Conservation (phyloP, 108 stramenopile genomes). For the Cyclotella baltica region DNA sequence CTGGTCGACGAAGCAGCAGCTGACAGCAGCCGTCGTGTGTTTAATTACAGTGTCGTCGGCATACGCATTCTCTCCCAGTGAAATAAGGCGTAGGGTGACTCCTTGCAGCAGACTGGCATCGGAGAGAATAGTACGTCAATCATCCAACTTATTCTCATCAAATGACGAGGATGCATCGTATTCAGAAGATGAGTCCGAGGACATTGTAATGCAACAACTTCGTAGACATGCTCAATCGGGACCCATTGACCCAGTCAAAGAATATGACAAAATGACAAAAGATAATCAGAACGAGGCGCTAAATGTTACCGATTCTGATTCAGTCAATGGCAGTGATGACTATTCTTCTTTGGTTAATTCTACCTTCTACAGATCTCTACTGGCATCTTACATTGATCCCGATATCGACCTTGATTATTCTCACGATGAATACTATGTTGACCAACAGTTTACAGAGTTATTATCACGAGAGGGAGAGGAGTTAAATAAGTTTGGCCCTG, state of each 20-base stretch:
- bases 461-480: conserved; percentile 40
- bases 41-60: background rate
- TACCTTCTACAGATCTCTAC: conserved; percentile 37
- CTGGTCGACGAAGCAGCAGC: background rate
- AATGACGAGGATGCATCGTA: background rate
- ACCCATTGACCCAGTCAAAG: conserved; percentile 49
- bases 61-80: conserved; percentile 8
- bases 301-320: conserved; percentile 5
- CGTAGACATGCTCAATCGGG: conserved; percentile 34
- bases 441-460: conserved; percentile 42
- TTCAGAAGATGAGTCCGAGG: conserved; percentile 35
- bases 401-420: conserved; percentile 34
- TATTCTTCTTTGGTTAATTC: conserved; percentile 4
- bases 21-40: background rate
- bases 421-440: conserved; percentile 33
- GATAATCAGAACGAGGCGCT: conserved; percentile 46
- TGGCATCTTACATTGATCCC: conserved; percentile 31
- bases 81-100: background rate
- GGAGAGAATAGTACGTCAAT: background rate
- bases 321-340: conserved; percentile 4
- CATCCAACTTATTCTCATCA: background rate
- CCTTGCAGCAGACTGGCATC: background rate
- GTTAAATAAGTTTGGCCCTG: conserved; percentile 41
- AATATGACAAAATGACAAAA: conserved; percentile 51
- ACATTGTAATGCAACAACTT: conserved; percentile 42